Conservation (phyloP, 2,329 filamentous ascomycete genomes). For the Colletotrichum sp. region DNA sequence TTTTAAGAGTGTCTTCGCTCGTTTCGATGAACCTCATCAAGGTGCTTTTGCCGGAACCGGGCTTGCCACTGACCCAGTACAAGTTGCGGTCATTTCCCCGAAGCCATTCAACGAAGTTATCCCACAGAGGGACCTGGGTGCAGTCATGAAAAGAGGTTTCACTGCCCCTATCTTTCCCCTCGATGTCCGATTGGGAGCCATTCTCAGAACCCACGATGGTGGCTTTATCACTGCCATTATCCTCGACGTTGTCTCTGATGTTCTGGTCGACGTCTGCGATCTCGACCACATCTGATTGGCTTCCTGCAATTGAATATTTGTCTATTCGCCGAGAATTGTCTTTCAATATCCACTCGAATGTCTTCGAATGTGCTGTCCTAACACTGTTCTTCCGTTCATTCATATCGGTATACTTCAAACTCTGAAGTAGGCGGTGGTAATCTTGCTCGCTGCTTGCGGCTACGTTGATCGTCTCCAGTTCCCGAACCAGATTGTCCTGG, state of each 20-base stretch:
- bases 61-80: conserved; percentile 37
- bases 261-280: not conserved
- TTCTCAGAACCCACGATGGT: not conserved
- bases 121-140: not conserved
- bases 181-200: not conserved
- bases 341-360: not conserved
- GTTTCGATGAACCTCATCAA: conserved; percentile 32
- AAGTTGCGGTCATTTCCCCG: not conserved
- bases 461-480: not conserved
- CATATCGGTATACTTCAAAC: not conserved
- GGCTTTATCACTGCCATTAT: not conserved
- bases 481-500: not conserved
- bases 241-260: not conserved
- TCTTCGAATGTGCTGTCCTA: not conserved
- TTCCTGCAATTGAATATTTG: not conserved
- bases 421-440: not conserved
- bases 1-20: not conserved
- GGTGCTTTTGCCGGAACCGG: conserved; percentile 36
- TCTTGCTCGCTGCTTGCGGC: not conserved
- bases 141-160: not conserved
- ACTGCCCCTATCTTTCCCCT: not conserved
- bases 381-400: not conserved
- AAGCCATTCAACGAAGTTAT: not conserved
- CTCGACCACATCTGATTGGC: not conserved
- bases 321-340: not conserved